Percentiles rank a stretch among this genome's conserved stretches.
phyloP scores from a whole-genome alignment of 495 filamentous ascomycete species.

The Aspergillus steynii region DNA sequence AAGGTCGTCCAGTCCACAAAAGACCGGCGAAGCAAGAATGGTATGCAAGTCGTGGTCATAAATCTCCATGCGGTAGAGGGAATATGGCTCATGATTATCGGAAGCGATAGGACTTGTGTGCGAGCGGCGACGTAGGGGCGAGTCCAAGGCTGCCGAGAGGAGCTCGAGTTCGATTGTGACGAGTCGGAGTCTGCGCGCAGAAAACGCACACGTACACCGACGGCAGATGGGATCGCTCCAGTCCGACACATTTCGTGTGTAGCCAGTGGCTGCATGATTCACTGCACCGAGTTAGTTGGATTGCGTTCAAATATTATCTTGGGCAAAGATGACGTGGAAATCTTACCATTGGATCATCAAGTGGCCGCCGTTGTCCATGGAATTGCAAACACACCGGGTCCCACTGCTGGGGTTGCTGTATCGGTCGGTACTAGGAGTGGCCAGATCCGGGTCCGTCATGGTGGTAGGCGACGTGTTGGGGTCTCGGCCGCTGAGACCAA shows the following conservation, averaged over 20 bases:
- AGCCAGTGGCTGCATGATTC: constrained; percentile 87
- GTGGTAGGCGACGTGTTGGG: constrained; percentile 64
- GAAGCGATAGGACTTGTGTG: constrained; percentile 63
- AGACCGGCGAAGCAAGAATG: background rate
- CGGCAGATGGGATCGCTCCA: constrained; percentile 64
- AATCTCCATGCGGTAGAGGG: constrained; percentile 1
- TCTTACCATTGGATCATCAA: constrained; percentile 84
- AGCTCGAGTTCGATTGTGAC: constrained; percentile 64
- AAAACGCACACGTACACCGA: constrained; percentile 79
- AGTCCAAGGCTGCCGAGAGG: constrained; percentile 44
- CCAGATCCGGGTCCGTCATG: constrained; percentile 63
- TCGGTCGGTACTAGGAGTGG: constrained; percentile 64
- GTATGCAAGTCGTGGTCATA: background rate
- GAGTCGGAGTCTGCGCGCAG: constrained; percentile 73
- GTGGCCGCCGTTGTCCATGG: constrained; percentile 61
- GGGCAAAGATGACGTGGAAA: background rate
- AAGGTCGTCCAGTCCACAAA: background rate
- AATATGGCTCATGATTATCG: constrained; percentile 25
- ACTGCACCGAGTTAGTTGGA: constrained; percentile 43
- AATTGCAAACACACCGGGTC: constrained; percentile 75
- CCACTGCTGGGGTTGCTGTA: constrained; percentile 54
- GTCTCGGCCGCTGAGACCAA: constrained; percentile 39
- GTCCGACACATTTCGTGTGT: constrained; percentile 75
- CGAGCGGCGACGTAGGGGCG: constrained; percentile 58
- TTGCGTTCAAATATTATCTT: background rate